phyloP scores from a whole-genome alignment of 2,329 filamentous ascomycete species.

The Lachnellula arida region DNA sequence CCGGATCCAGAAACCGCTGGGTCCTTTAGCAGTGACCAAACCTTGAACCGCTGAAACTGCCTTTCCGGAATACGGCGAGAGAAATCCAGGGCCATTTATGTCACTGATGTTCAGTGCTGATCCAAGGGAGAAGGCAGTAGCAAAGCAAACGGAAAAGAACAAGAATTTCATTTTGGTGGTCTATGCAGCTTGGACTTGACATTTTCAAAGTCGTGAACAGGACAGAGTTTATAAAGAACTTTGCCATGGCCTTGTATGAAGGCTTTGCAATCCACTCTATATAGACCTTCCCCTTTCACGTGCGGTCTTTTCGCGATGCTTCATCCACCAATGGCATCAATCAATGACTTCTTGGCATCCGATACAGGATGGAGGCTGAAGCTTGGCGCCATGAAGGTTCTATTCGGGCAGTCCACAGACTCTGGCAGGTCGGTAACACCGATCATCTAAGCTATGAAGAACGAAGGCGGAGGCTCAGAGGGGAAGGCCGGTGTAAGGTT shows the following conservation, averaged over 20 bases:
- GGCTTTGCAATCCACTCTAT: neutral
- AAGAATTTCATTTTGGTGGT: neutral
- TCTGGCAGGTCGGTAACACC: neutral
- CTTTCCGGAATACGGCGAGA: slow-evolving; percentile 56
- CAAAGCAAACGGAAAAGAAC: neutral
- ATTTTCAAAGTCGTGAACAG: neutral
- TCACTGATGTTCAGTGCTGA: slow-evolving; percentile 46
- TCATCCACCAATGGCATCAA: neutral
- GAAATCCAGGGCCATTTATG: slow-evolving; percentile 62
- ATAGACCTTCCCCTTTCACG: neutral
- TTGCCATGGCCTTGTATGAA: neutral
- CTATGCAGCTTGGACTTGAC: neutral
- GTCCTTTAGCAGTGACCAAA: slow-evolving; percentile 58
- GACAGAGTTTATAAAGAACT: neutral
- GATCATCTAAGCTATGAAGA: neutral
- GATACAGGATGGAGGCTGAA: neutral
- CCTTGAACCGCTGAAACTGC: slow-evolving; percentile 56
- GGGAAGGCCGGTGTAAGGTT: neutral
- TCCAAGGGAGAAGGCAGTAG: neutral
- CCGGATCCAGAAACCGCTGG: slow-evolving; percentile 59
- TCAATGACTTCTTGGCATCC: neutral
- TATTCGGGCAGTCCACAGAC: neutral
- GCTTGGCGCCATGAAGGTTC: neutral
- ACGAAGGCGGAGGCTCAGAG: neutral
- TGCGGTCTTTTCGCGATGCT: neutral